Percentiles rank a stretch among this genome's conserved stretches.
Evolutionary conservation across 345 rosid species (phyloP).

Genomic region (Crucihimalaya himalaica): DNA sequence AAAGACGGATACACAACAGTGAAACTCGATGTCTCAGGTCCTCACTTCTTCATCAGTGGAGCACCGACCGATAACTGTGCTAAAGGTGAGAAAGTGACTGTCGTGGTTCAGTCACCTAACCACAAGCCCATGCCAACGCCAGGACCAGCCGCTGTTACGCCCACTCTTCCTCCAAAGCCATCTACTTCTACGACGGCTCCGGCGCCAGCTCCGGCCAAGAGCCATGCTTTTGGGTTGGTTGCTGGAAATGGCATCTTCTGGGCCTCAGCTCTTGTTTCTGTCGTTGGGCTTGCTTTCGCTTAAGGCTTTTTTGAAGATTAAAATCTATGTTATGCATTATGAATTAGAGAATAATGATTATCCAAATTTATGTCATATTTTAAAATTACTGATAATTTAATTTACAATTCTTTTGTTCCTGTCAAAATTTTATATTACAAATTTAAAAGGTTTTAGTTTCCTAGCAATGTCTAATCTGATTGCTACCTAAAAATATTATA

Average conservation of each 20-base stretch:
- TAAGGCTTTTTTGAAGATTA: background rate
- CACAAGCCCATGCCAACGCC: conserved; percentile 6
- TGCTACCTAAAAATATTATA: background rate
- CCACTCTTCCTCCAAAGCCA: background rate
- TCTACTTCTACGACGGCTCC: conserved; percentile 5
- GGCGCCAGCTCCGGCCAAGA: conserved; percentile 28
- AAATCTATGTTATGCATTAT: conserved; percentile 9
- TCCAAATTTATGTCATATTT: conserved; percentile 13
- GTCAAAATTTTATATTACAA: background rate
- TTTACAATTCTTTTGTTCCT: conserved; percentile 5
- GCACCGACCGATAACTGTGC: conserved; percentile 40
- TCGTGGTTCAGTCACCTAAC: conserved; percentile 48
- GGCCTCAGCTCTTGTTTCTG: conserved; percentile 11
- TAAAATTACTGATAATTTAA: background rate
- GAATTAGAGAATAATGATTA: conserved; percentile 18
- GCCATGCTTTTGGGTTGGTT: conserved; percentile 19
- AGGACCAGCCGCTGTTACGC: background rate
- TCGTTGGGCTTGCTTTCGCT: conserved; percentile 33
- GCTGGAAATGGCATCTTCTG: conserved; percentile 33
- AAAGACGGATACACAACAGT: conserved; percentile 42
- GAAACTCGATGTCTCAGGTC: conserved; percentile 44
- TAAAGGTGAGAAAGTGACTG: conserved; percentile 52
- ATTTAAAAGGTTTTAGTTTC: background rate
- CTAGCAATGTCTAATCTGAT: background rate
- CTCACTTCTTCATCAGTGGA: conserved; percentile 65